Conservation (phyloP, 139 green algal species). For the Pedinophyceae sp. region DNA sequence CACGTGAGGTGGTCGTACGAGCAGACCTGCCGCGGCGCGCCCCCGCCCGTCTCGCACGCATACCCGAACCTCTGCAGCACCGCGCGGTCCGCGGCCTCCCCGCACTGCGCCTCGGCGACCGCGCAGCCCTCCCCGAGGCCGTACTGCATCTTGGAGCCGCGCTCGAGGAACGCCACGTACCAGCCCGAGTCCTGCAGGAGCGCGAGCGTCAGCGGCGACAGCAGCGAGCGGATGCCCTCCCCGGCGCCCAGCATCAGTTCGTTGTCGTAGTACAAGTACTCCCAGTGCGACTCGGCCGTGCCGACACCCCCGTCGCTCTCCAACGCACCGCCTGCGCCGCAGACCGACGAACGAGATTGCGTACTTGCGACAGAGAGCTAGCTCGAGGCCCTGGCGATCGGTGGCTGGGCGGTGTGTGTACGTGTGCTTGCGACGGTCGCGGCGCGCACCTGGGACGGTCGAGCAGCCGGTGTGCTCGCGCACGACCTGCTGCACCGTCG, state of each 20-base stretch:
- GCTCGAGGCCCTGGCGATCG: too few relatives aligned
- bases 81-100: too few relatives aligned
- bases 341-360: too few relatives aligned
- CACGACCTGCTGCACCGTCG: background rate
- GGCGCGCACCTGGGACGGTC: background rate
- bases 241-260: constrained; percentile 1
- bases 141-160: background rate
- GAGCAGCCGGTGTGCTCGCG: background rate
- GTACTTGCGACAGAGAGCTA: too few relatives aligned
- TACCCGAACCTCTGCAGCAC: too few relatives aligned
- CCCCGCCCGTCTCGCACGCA: background rate
- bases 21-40: background rate
- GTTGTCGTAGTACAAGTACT: background rate
- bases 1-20: background rate
- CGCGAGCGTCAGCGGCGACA: background rate
- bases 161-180: background rate
- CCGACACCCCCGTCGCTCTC: constrained; percentile 1
- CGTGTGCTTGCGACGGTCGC: too few relatives aligned
- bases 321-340: too few relatives aligned
- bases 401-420: too few relatives aligned
- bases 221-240: background rate
- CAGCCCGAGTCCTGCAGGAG: constrained; percentile 3
- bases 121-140: background rate
- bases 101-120: background rate
- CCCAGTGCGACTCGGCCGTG: background rate